A percentile compares a stretch with the other conserved stretches of the same genome.
These are phyloP conservation scores for Pichia heedii DNA, from an alignment of 805 yeast genomes.

Conservation along the genomic window DNA sequence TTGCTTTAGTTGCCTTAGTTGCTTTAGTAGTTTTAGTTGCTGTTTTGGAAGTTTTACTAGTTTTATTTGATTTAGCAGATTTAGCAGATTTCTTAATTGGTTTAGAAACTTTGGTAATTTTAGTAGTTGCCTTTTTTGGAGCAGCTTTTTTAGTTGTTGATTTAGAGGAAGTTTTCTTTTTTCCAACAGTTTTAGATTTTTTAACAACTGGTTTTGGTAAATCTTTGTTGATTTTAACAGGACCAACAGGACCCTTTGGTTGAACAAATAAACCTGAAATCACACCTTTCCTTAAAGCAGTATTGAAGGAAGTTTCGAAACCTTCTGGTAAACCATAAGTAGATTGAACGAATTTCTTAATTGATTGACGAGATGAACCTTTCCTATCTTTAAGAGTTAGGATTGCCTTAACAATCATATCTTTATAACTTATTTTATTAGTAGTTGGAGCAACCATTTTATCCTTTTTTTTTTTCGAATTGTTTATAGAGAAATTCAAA, in stretches of 20 bases:
- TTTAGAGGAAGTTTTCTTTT: background rate
- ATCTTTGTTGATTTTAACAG: slow-evolving; percentile 42
- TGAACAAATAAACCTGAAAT: slow-evolving; percentile 66
- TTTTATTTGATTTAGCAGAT: slow-evolving; percentile 12
- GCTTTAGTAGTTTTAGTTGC: background rate
- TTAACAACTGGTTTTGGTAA: slow-evolving; percentile 24
- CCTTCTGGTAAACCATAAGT: slow-evolving; percentile 32
- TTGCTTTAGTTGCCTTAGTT: background rate
- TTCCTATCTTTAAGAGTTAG: slow-evolving; percentile 66
- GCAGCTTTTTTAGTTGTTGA: background rate
- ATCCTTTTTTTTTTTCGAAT: too few relatives aligned
- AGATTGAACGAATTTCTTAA: slow-evolving; percentile 71
- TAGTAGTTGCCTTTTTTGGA: background rate
- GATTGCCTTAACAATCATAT: slow-evolving; percentile 62
- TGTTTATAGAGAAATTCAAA: too few relatives aligned
- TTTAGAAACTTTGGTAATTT: slow-evolving; percentile 1
- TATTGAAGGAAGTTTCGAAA: slow-evolving; percentile 69
- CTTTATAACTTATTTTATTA: slow-evolving; percentile 21
- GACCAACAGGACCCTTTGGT: slow-evolving; percentile 85
- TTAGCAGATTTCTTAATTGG: background rate
- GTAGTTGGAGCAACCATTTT: background rate
- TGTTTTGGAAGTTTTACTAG: slow-evolving; percentile 7
- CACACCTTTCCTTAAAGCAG: slow-evolving; percentile 75
- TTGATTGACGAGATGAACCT: slow-evolving; percentile 80
- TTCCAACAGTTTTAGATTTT: slow-evolving; percentile 15